Base-by-base conservation (phyloP, 1,139 yeast species). In the Candida mesenterica region DNA sequence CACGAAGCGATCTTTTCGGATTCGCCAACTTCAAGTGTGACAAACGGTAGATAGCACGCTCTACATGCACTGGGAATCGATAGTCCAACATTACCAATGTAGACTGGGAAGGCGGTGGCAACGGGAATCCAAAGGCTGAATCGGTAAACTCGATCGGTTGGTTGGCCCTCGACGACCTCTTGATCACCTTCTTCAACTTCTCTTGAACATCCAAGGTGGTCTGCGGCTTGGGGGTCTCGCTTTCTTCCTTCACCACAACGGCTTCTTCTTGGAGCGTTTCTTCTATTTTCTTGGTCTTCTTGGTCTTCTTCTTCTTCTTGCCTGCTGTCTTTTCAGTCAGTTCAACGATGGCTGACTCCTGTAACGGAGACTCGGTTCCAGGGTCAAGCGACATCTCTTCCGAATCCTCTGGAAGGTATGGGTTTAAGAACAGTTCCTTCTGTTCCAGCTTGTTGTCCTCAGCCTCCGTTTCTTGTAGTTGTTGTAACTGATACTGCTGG, bases 1-100 rank as follows among this genome's bases (percentile, higher is more conserved):
- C 97, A 24, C 90, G 73, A 42, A 92, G 66, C 14, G 95, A 95
- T 39, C 97, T 68, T 53, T 88, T 85, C 1, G 97, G 94, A 55
- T 94, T 95, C 27, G 97, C 96, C 47, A 92, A 70, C 59, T 92
- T 92, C 56, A 92, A 65, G 60, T 92, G 98, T 29, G 96, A 85
- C 42, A 94, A 70, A 40, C 98, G 69, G 58, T 92, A 92, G 37
- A 94, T 86, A 1, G 98, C 97, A 30, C 98, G 73, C 60, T 94
- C 98, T 31, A 92, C 95, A 57, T 90, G 96, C 31, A 92, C 81
- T 0, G 97, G 97, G 57, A 87, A 86, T 45, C 98, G 69, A 53
- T 82, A 81, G 55, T 83, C 90, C 46, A 83, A 69, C 95, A 84
- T 84, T 22, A 83, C 75, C 36, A 84, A 68, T 0, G 92, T 83